A percentile compares a stretch with the other conserved stretches of the same genome.
Conservation (phyloP, 768 basidiomycete species). For the Hortiboletus campestris region DNA sequence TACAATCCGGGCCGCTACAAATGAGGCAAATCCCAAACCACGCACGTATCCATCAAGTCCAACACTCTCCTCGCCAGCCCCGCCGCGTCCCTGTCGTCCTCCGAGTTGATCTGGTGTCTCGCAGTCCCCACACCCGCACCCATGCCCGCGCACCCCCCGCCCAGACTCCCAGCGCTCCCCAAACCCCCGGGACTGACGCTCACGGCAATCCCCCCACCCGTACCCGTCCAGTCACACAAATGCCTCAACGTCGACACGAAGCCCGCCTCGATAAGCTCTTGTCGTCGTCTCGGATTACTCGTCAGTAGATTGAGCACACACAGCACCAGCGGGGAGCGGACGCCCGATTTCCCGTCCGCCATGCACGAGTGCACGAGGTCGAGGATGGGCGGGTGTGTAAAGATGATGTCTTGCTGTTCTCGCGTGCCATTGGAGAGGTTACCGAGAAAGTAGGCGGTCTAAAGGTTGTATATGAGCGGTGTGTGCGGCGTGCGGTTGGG, state of each 20-base stretch:
- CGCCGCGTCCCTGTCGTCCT: conserved; percentile 62
- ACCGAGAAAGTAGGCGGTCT: conserved; percentile 62
- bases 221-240: conserved; percentile 40
- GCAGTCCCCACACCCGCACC: neutral
- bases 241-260: conserved; percentile 43
- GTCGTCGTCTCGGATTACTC: conserved; percentile 35
- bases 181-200: conserved; percentile 32
- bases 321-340: conserved; percentile 57
- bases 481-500: too few relatives aligned
- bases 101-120: conserved; percentile 41
- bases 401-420: conserved; percentile 49
- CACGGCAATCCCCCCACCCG: conserved; percentile 11
- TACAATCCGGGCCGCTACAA: neutral
- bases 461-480: neutral
- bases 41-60: conserved; percentile 40
- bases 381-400: conserved; percentile 52
- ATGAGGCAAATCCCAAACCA: conserved; percentile 21
- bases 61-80: conserved; percentile 55
- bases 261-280: conserved; percentile 42
- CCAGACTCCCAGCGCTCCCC: conserved; percentile 6
- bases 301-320: conserved; percentile 59
- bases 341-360: conserved; percentile 55
- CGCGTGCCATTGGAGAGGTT: conserved; percentile 65
- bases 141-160: neutral
- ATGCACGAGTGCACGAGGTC: conserved; percentile 54